phyloP scores from a whole-genome alignment of 176 grass and related monocot genomes.

The Rhynchospora breviuscula region DNA sequence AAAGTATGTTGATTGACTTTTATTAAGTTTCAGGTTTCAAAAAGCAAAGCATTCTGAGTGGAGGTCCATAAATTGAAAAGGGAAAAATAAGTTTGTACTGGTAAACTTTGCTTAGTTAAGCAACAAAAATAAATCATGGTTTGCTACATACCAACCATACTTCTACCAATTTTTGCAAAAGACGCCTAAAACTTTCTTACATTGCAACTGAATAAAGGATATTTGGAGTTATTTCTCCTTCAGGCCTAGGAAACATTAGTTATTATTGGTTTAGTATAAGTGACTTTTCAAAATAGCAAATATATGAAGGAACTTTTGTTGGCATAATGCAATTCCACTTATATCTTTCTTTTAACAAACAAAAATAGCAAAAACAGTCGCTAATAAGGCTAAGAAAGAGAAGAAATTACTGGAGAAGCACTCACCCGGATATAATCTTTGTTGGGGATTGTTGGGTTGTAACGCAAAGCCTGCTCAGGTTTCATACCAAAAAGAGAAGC shows the following conservation, averaged over 20 bases:
- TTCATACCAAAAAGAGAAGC: constrained; percentile 12
- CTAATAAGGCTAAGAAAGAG: constrained; percentile 1
- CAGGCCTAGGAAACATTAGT: neutral
- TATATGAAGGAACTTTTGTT: neutral
- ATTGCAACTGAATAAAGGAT: neutral
- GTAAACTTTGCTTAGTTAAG: neutral
- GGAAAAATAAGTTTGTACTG: neutral
- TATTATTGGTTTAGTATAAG: neutral
- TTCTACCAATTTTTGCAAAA: neutral
- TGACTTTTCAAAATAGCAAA: neutral
- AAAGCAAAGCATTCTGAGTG: neutral
- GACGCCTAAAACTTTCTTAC: no score
- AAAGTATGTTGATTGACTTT: neutral
- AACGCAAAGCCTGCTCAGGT: neutral
- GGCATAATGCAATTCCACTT: neutral
- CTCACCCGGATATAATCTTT: constrained; percentile 14
- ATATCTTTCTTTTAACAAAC: neutral
- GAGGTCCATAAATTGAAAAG: neutral
- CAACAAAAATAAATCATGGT: neutral
- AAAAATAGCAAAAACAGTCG: neutral
- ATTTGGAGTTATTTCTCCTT: neutral
- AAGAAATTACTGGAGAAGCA: neutral
- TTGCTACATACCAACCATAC: neutral
- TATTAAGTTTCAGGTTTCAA: neutral
- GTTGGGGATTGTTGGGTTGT: constrained; percentile 28